These are phyloP conservation scores for Monascus purpureus DNA, from an alignment of 495 filamentous ascomycete species.

Conservation along the genomic window DNA sequence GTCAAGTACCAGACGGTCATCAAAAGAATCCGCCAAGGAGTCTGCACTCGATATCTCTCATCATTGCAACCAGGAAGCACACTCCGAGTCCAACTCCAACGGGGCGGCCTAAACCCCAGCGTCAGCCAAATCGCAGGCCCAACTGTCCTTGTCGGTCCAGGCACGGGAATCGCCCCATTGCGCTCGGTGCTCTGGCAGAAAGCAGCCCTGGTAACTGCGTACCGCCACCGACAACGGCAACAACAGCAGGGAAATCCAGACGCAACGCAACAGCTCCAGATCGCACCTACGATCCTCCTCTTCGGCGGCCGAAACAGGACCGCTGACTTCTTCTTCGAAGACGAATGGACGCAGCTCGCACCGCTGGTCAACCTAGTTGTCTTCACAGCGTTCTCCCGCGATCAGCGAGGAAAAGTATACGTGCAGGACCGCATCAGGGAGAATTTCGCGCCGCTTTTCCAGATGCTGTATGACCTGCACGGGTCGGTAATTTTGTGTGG, in stretches of 20 bases:
- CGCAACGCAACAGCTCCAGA: constrained; percentile 9
- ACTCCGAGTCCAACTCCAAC: constrained; percentile 44
- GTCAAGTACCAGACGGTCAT: constrained; percentile 86
- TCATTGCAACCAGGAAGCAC: constrained; percentile 41
- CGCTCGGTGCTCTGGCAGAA: constrained; percentile 64
- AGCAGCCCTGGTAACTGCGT: constrained; percentile 25
- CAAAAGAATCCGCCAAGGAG: constrained; percentile 68
- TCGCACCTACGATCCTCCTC: constrained; percentile 40
- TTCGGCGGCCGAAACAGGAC: constrained; percentile 64
- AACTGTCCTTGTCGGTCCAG: constrained; percentile 70
- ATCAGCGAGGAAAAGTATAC: constrained; percentile 65
- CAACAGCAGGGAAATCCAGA: constrained; percentile 13
- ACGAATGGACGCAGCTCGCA: constrained; percentile 50
- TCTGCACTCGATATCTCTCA: constrained; percentile 78
- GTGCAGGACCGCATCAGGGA: constrained; percentile 73
- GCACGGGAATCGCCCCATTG: constrained; percentile 85
- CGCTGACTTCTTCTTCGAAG: constrained; percentile 66
- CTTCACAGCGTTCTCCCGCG: constrained; percentile 71
- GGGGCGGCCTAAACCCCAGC: constrained; percentile 40
- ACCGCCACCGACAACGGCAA: constrained; percentile 3
- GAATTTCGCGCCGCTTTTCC: constrained; percentile 41
- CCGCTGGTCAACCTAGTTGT: constrained; percentile 35
- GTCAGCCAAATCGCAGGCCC: constrained; percentile 36
- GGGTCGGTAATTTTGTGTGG: constrained; percentile 72
- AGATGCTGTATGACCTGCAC: constrained; percentile 34